Percentiles rank a stretch among this genome's conserved stretches.
Conservation (phyloP, 2,329 filamentous ascomycete species). For the Neonectria ditissima region DNA sequence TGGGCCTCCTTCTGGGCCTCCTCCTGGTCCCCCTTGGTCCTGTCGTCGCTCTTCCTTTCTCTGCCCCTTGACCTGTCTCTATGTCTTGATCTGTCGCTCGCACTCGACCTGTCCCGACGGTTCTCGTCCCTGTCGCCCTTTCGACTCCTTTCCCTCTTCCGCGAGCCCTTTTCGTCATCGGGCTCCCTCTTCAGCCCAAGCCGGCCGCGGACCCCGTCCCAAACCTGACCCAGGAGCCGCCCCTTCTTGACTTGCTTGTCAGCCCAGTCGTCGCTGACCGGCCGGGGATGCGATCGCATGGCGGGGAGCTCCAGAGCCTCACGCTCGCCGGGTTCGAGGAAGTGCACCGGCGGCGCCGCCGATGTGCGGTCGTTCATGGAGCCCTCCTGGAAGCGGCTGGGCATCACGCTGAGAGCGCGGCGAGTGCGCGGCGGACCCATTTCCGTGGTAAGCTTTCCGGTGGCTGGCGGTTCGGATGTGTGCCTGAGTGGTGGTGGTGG, state of each 20-base stretch:
- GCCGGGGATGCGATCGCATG: conserved; percentile 31
- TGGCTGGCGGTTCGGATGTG: conserved; percentile 1
- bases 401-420: conserved; percentile 49
- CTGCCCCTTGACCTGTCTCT: conserved; percentile 26
- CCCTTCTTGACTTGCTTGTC: conserved; percentile 48
- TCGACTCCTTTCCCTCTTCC: conserved; percentile 40
- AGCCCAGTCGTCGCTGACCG: conserved; percentile 48
- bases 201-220: conserved; percentile 53
- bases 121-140: conserved; percentile 35
- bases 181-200: conserved; percentile 46
- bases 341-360: conserved; percentile 75
- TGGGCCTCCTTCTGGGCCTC: conserved; percentile 18
- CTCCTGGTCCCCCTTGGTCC: conserved; percentile 27
- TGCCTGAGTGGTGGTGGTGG: conserved; percentile 1
- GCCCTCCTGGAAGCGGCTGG: conserved; percentile 77
- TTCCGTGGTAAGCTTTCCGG: conserved; percentile 3
- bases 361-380: conserved; percentile 88
- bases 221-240: conserved; percentile 52
- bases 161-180: conserved; percentile 40
- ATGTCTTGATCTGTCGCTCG: conserved; percentile 12
- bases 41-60: conserved; percentile 35
- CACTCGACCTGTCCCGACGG: conserved; percentile 16
- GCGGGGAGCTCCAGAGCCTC: conserved; percentile 46
- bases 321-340: conserved; percentile 61
- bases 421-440: conserved; percentile 49